Evolutionary conservation across 495 filamentous ascomycete species (phyloP), one percentile per base, ranked within the genome.

Genomic region (Chaetomium fimeti): DNA sequence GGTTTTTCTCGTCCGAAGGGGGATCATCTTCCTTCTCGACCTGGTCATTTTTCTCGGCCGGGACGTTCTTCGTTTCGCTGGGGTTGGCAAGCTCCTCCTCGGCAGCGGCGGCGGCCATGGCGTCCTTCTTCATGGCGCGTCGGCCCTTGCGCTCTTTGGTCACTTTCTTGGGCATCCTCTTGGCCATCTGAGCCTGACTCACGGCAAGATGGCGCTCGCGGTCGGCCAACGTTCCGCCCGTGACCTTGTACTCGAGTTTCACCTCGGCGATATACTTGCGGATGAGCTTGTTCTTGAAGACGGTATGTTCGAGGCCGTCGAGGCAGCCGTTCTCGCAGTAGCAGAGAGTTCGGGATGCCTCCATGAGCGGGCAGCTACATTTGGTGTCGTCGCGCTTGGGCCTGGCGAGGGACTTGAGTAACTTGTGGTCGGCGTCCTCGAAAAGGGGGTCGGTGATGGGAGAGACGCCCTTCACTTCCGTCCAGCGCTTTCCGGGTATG

Each of bases 401-500:
- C 20, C 25, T 63, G 40, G 52, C 38, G 15, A 63, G 52, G 4
- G 4, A 0, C 61, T 57, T 56, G 40, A 63, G 28, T 3, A 15
- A 18, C 9, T 20, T 22, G 40, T 2, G 25, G 52, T 38, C 18
- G 61, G 53, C 53, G n/a, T 45, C 15, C n/a, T 54, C 13, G 61
- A 63, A 45, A 18, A 49, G 5, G 15, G 61, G 61, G 52, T 57
- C 52, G 25, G n/a, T 49, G 52, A 48, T 45, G 9, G 38, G 25
- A 38, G 53, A 63, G 27, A 45, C 24, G 27, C 6, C 18, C 27
- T 49, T 20, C 27, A 53, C 42, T 7, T 24, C 38, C 8, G 24
- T n/a, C 61, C 61, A 63, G 7, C 25, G 24, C 27, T 49, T 32
- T 15, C 54, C 15, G 52, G 61, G 61, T n/a, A 63, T 22, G 52